Percentiles rank a stretch among this genome's conserved stretches.
phyloP scores from a whole-genome alignment of 208 protist species.

The Borovskyia barvae region DNA sequence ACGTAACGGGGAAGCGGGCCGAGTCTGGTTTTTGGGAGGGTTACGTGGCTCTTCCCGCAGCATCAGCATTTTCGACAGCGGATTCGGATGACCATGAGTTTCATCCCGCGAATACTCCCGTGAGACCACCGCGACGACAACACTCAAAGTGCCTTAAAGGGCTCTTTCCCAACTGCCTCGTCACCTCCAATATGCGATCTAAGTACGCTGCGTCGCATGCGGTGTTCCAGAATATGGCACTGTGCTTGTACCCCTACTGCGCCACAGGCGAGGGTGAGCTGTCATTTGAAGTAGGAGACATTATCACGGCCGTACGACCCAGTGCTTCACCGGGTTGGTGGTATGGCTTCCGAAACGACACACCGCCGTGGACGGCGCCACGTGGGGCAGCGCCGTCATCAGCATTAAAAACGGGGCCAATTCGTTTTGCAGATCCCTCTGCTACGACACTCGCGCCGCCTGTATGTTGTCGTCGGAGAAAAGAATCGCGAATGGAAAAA shows the following conservation, averaged over 20 bases:
- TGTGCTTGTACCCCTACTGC: slow-evolving; percentile 63
- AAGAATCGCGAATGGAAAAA: no score
- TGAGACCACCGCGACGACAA: not conserved
- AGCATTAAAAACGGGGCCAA: not conserved
- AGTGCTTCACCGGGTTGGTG: slow-evolving; percentile 66
- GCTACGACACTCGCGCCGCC: no score
- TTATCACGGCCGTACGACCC: slow-evolving; percentile 51
- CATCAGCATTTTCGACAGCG: slow-evolving; percentile 5
- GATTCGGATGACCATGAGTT: slow-evolving; percentile 5
- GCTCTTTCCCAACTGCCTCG: slow-evolving; percentile 65
- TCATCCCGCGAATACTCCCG: not conserved
- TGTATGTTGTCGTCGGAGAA: not conserved
- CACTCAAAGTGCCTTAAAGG: slow-evolving; percentile 7
- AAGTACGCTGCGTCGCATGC: slow-evolving; percentile 10
- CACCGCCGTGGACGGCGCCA: slow-evolving; percentile 14
- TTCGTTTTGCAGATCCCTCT: slow-evolving; percentile 14
- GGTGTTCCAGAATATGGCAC: slow-evolving; percentile 40
- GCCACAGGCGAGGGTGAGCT: slow-evolving; percentile 60
- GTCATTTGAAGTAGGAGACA: slow-evolving; percentile 44
- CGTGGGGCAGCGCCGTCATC: not conserved
- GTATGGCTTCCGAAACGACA: slow-evolving; percentile 49
- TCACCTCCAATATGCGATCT: slow-evolving; percentile 43
- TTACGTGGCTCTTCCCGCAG: slow-evolving; percentile 34
- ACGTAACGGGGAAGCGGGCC: slow-evolving; percentile 69
- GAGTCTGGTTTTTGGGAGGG: slow-evolving; percentile 88